Evolutionary conservation across 2,329 filamentous ascomycete genomes (phyloP).

Genomic region (Balansia obtecta): DNA sequence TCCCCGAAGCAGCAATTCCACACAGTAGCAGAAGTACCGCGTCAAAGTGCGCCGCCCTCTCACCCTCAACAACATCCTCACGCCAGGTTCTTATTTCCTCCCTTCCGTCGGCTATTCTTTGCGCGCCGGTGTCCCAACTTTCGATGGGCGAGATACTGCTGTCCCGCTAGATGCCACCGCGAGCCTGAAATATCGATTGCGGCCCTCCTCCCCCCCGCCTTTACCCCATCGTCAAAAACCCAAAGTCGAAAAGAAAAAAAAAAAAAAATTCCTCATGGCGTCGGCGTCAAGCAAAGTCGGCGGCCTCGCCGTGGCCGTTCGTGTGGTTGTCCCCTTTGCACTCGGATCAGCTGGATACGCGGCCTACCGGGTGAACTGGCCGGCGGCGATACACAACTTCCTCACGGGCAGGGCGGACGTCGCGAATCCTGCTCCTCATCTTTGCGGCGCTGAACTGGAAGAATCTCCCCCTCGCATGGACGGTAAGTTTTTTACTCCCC

Average conservation of each 20-base stretch:
- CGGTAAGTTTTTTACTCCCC: conserved; percentile 47
- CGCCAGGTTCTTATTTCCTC: background rate
- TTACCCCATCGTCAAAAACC: too few species aligned
- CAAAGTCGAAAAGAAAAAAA: too few species aligned
- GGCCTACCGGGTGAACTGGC: conserved; percentile 32
- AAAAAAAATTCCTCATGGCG: conserved; percentile 9
- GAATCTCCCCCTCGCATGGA: conserved; percentile 64
- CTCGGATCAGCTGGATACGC: conserved; percentile 34
- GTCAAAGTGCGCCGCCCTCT: background rate
- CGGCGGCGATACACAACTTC: conserved; percentile 26
- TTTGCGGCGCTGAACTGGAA: conserved; percentile 58
- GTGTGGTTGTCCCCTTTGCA: conserved; percentile 29
- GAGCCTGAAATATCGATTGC: too few species aligned
- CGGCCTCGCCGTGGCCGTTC: conserved; percentile 20
- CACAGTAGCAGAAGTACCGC: too few species aligned
- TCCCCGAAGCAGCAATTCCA: too few species aligned
- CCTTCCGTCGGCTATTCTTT: background rate
- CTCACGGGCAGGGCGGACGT: conserved; percentile 41
- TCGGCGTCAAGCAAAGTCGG: conserved; percentile 20
- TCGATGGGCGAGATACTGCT: too few species aligned
- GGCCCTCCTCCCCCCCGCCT: too few species aligned
- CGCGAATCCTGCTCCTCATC: conserved; percentile 38
- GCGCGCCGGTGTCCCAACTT: background rate
- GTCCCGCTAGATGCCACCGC: too few species aligned
- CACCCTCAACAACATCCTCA: too few species aligned